Percentiles rank a stretch among this genome's conserved stretches.
Conservation (phyloP, 108 stramenopile species). For the Skeletonema marinoi region DNA sequence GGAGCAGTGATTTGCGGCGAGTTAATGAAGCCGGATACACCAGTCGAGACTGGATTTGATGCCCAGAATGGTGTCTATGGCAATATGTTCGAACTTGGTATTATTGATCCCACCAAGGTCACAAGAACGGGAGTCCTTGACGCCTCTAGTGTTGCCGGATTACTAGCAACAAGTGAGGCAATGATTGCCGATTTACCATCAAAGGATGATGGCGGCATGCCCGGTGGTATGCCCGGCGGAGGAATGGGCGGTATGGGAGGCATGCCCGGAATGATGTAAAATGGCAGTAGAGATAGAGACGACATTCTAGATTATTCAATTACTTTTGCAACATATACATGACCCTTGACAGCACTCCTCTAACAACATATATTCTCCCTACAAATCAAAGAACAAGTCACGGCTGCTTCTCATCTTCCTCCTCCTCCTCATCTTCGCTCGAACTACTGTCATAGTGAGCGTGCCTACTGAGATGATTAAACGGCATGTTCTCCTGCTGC, state of each 20-base stretch:
- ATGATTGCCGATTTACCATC: constrained; percentile 97
- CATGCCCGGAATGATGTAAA: constrained; percentile 86
- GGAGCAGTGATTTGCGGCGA: constrained; percentile 98
- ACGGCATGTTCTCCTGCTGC: constrained; percentile 19
- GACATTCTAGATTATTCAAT: constrained; percentile 2
- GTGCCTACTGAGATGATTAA: constrained; percentile 13
- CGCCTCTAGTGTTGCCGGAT: constrained; percentile 95
- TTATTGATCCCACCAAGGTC: constrained; percentile 99
- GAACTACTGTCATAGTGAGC: constrained; percentile 73
- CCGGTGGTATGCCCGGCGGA: constrained; percentile 33
- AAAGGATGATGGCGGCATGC: constrained; percentile 53
- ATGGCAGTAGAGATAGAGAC: constrained; percentile 7
- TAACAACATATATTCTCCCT: not conserved
- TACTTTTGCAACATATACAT: not conserved
- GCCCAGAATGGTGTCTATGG: constrained; percentile 91
- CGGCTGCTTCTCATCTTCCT: not conserved
- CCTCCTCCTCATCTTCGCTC: constrained; percentile 56
- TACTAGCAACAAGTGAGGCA: constrained; percentile 98
- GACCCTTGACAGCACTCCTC: not conserved
- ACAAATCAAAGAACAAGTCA: not conserved
- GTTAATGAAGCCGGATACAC: constrained; percentile 76
- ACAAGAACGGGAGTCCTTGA: constrained; percentile 98
- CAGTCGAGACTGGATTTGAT: constrained; percentile 83
- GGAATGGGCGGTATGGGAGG: constrained; percentile 91
- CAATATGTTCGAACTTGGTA: constrained; percentile 95